Evolutionary conservation across 805 yeast species (phyloP).

Genomic region (Metschnikowia similis): DNA sequence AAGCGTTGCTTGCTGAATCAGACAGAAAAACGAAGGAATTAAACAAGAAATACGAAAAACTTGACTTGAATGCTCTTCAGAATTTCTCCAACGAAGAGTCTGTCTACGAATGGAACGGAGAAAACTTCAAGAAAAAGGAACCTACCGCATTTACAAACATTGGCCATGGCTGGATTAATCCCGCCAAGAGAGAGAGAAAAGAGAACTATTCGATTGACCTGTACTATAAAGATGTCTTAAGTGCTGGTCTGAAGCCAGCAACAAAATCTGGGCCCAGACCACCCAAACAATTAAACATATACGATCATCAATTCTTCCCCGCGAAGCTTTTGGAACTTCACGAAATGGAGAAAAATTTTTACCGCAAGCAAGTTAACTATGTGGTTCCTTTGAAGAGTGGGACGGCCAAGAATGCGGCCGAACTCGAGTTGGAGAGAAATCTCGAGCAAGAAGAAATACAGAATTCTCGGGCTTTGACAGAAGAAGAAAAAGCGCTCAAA

Average conservation of each 20-base stretch:
- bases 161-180: constrained; percentile 72
- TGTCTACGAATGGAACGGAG: constrained; percentile 87
- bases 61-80: constrained; percentile 75
- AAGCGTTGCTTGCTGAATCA: constrained; percentile 53
- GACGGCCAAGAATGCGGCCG: constrained; percentile 29
- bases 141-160: constrained; percentile 45
- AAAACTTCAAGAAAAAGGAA: constrained; percentile 62
- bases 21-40: constrained; percentile 61
- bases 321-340: constrained; percentile 68
- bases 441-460: constrained; percentile 70
- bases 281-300: constrained; percentile 77
- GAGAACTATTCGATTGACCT: constrained; percentile 84
- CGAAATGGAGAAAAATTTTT: constrained; percentile 77
- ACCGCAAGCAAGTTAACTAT: constrained; percentile 62
- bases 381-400: constrained; percentile 62
- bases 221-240: constrained; percentile 77
- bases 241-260: constrained; percentile 48
- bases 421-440: constrained; percentile 41
- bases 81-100: constrained; percentile 63
- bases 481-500: constrained; percentile 69
- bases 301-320: constrained; percentile 90
- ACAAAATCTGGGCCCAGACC: constrained; percentile 64
- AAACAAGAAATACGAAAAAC: constrained; percentile 57
- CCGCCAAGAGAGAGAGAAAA: constrained; percentile 79
- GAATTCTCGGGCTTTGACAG: constrained; percentile 75